Evolutionary conservation across 2,329 filamentous ascomycete species (phyloP), one percentile per base, ranked within the genome.

Genomic region (Cordyceps farinosa): DNA sequence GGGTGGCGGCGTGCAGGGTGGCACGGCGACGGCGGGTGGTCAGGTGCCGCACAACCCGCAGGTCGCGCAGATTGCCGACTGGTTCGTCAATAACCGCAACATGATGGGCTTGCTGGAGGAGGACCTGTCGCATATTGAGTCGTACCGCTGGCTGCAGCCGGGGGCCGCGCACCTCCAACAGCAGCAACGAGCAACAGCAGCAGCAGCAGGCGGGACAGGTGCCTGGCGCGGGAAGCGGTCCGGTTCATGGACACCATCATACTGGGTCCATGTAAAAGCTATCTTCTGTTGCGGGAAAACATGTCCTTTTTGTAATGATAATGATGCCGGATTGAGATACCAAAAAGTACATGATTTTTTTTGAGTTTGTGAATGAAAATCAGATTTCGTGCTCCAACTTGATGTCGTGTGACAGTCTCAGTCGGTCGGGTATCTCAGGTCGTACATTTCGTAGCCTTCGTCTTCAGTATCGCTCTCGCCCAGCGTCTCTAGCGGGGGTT

Each of bases 401-500:
- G 1, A 27, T 48, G 4, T 38, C 30, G 30, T 36, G 11, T 34
- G 3, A 11, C 22, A 32, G 17, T 22, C 61, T 87, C 78, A 88
- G 66, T 87, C 82, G 1, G 86, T 88, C 30, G 86, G 86, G 59
- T 77, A 76, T 42, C 80, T 76, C 1, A 86, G 86, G 67, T 88
- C 79, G 72, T 90, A 90, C 57, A 88, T 79, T 66, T 90, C 85
- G 71, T 91, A 90, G 2, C 84, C 87, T 68, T 91, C 89, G 66
- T 90, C 88, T 58, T 90, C 89, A 1, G 82, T 87, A 67, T 89
- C 86, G 66, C 84, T 87, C 71, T 88, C 85, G 2, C 71, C 74
- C n/a, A 74, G 67, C 30, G 27, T 56, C 17, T 47, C 52, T 30
- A 50, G 48, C 11, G 65, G 68, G 36, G 66, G 59, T 29, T 68